Conservation (phyloP, 2,329 filamentous ascomycete genomes). For the Sordariomycetes sp. region DNA sequence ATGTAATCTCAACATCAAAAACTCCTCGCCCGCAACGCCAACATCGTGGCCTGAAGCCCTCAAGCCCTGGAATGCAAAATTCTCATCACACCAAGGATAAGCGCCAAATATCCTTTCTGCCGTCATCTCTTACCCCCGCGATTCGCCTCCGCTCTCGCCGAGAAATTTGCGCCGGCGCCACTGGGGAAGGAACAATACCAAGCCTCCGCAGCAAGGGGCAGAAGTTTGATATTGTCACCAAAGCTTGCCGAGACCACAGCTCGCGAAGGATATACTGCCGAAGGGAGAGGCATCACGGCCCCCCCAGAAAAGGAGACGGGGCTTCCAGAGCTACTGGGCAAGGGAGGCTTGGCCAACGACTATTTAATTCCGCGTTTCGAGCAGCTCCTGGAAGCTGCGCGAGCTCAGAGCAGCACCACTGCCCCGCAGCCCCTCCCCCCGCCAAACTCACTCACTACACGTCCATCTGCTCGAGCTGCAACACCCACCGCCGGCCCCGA, state of each 20-base stretch:
- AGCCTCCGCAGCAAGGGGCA: not conserved
- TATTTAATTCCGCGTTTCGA: not conserved
- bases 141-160: not conserved
- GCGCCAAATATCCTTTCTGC: not conserved
- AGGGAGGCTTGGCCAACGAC: not conserved
- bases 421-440: not conserved
- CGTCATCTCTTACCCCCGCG: not conserved
- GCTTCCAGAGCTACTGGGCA: not conserved
- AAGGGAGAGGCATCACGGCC: not conserved
- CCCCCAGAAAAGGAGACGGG: not conserved
- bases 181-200: not conserved
- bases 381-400: not conserved
- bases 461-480: not conserved
- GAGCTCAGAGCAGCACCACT: too few relatives aligned
- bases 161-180: not conserved
- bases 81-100: not conserved
- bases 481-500: not conserved
- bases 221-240: not conserved
- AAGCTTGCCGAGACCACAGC: not conserved
- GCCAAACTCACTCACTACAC: not conserved
- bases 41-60: not conserved
- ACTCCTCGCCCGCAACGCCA: not conserved
- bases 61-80: not conserved
- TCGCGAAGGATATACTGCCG: not conserved
- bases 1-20: not conserved